Evolutionary conservation across 805 yeast species (phyloP).

Genomic region (Zygoascus ofunaensis): DNA sequence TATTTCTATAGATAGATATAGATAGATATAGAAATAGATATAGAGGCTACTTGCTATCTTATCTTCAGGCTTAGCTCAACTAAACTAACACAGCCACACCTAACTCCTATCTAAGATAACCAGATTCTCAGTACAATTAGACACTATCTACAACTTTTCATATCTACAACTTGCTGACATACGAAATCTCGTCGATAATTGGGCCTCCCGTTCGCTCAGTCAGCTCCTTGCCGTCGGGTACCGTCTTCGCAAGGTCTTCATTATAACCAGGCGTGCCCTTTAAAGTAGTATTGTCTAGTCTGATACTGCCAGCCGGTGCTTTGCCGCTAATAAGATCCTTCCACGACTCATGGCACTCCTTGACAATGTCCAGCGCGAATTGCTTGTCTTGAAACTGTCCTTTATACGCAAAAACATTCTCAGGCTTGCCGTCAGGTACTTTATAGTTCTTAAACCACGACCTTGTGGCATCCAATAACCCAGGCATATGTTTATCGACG

Average conservation of each 20-base stretch:
- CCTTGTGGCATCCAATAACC: constrained; percentile 56
- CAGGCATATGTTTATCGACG: constrained; percentile 60
- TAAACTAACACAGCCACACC: no score
- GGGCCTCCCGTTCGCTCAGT: not conserved
- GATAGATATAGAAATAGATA: no score
- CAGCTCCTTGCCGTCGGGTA: not conserved
- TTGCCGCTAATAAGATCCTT: constrained; percentile 49
- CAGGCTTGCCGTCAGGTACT: constrained; percentile 72
- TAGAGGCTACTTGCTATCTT: no score
- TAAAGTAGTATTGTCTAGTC: not conserved
- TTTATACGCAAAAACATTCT: constrained; percentile 63
- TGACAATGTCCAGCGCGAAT: constrained; percentile 50
- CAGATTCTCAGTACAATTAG: no score
- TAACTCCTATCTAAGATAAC: no score
- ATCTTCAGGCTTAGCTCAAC: no score
- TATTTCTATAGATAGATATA: no score
- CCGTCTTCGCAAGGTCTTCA: not conserved
- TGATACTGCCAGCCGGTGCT: not conserved
- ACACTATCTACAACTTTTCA: no score
- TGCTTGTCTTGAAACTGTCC: constrained; percentile 54
- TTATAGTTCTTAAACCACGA: constrained; percentile 81
- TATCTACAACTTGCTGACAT: not conserved
- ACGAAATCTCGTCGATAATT: not conserved
- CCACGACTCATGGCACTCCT: constrained; percentile 67
- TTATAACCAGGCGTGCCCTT: not conserved